Evolutionary conservation across 257 asterid genomes (phyloP), one percentile per base, ranked within the genome.

Genomic region (Haberlea rhodopensis): DNA sequence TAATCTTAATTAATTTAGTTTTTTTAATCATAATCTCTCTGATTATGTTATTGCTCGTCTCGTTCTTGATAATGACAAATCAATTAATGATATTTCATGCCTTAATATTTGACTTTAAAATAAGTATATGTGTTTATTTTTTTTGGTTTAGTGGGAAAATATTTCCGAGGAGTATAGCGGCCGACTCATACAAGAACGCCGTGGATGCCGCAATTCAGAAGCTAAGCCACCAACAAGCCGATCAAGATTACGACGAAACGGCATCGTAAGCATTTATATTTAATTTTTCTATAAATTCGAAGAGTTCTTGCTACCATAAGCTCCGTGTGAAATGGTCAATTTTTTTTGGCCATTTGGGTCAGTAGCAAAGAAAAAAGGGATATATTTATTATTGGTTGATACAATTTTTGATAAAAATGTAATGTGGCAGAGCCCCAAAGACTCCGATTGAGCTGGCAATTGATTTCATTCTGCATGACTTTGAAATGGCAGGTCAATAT

Each of bases 391-490:
- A 25, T 32, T 58, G 66, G 1, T 21, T 29, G 0, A 13, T 32
- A 3, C 7, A 18, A 57, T 26, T 28, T 27, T 6, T 26, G 0
- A 16, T 27, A 32, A 32, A 32, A 32, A 8, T 8, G 13, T 32
- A 32, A 32, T 8, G 40, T 32, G 40, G 59, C 83, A 88, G 95
- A 25, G 74, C 66, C 46, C 94, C 96, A 21, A 84, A 80, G 73
- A 88, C 90, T 37, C 98, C 98, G 8, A 83, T 91, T 40, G 98
- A 91, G 79, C 82, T 88, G 75, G 98, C 98, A 21, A 91, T 91
- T 69, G 98, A 91, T 84, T 91, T 91, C 72, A 84, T 91, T 62
- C 94, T 91, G 29, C 96, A 91, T 48, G 98, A 91, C 77, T 91
- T 88, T 79, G 98, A 91, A 78, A 91, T 91, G 98, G 96, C 98